These are phyloP conservation scores for Penicillium psychrofluorescens DNA, from an alignment of 495 filamentous ascomycete species.

Conservation along the genomic window DNA sequence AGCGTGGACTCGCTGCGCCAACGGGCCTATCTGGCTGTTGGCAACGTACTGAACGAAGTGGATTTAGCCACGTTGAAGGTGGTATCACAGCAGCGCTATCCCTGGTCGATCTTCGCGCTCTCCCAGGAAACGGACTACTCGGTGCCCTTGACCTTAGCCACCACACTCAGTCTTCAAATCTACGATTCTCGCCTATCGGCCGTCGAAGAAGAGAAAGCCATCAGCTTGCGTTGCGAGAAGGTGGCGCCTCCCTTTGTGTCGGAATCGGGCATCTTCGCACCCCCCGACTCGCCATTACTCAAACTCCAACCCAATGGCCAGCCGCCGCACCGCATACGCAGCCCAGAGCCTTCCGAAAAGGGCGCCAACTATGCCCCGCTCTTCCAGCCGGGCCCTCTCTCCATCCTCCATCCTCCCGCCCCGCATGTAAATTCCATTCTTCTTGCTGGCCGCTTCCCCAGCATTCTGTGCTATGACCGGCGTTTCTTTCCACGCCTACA, in stretches of 20 bases:
- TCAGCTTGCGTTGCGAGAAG: constrained; percentile 34
- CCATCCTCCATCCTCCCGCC: constrained; percentile 67
- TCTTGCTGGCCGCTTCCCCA: constrained; percentile 82
- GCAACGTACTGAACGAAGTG: constrained; percentile 70
- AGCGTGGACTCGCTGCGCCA: constrained; percentile 67
- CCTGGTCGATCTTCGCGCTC: constrained; percentile 76
- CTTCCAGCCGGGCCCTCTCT: constrained; percentile 73
- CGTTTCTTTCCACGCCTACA: constrained; percentile 75
- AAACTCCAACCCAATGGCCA: constrained; percentile 32
- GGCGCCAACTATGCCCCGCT: constrained; percentile 60
- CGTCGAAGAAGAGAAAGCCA: constrained; percentile 34
- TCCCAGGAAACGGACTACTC: constrained; percentile 64
- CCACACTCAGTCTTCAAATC: constrained; percentile 73
- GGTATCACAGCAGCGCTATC: constrained; percentile 64
- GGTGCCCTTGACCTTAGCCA: constrained; percentile 79
- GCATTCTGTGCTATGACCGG: constrained; percentile 82
- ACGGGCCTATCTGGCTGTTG: constrained; percentile 70
- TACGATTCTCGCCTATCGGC: constrained; percentile 62
- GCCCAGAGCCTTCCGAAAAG: constrained; percentile 27
- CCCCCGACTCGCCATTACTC: constrained; percentile 31
- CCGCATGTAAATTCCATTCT: constrained; percentile 42
- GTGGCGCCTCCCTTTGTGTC: constrained; percentile 17
- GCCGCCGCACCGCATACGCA: constrained; percentile 36
- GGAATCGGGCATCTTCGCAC: constrained; percentile 26
- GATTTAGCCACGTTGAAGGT: constrained; percentile 73